These are phyloP conservation scores for Aspergillus asperescens DNA, from an alignment of 495 filamentous ascomycete genomes.

Conservation along the genomic window DNA sequence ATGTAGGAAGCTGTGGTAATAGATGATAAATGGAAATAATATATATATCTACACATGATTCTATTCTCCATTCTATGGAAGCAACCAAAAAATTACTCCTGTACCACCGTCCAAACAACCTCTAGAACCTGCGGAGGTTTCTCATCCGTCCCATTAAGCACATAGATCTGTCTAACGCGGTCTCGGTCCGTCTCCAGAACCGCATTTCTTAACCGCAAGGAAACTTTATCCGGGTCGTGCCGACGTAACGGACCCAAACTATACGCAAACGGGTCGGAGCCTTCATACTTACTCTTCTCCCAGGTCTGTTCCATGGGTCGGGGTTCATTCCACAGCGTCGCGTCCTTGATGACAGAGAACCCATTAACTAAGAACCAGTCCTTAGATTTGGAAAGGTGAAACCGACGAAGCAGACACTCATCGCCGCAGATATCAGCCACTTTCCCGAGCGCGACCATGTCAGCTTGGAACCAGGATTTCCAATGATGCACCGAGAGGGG, in stretches of 20 bases:
- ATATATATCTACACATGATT: too few relatives aligned
- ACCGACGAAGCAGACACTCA: conserved; percentile 51
- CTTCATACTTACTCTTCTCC: conserved; percentile 19
- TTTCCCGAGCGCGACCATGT: conserved; percentile 45
- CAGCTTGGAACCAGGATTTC: conserved; percentile 50
- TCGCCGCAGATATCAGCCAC: conserved; percentile 51
- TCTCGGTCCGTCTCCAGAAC: conserved; percentile 2
- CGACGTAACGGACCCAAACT: conserved; percentile 21
- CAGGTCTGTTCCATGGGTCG: conserved; percentile 26
- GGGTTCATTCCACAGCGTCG: conserved; percentile 12
- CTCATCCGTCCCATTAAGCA: conserved; percentile 10
- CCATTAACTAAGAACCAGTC: conserved; percentile 25
- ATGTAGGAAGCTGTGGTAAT: too few relatives aligned
- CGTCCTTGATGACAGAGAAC: conserved; percentile 19
- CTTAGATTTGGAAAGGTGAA: conserved; percentile 37
- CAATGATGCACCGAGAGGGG: conserved; percentile 57
- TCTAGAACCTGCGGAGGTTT: conserved; percentile 18
- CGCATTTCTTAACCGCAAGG: conserved; percentile 14
- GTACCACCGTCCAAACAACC: conserved; percentile 18
- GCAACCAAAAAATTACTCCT: background rate
- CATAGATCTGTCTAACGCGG: conserved; percentile 19
- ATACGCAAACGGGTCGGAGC: conserved; percentile 16
- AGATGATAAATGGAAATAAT: too few relatives aligned
- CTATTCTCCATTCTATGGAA: too few relatives aligned
- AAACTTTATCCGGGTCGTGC: conserved; percentile 19